Conservation (phyloP, 2,329 filamentous ascomycete genomes). For the Talaromyces sp. region DNA sequence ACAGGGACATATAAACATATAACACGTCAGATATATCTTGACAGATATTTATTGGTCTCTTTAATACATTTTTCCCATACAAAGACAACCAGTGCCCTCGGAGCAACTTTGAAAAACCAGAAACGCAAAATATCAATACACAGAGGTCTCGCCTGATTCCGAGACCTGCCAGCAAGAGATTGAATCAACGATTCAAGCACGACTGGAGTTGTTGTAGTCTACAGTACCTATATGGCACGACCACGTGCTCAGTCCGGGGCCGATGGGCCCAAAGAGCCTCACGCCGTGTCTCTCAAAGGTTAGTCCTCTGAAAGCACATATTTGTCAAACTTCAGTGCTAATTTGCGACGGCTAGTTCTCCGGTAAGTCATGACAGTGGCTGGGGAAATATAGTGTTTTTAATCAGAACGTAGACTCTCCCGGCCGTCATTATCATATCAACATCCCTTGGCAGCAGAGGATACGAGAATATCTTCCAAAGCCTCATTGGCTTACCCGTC, state of each 20-base stretch:
- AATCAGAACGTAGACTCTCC: slow-evolving; percentile 58
- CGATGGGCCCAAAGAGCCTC: slow-evolving; percentile 61
- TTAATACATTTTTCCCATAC: not conserved
- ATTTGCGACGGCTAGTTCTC: slow-evolving; percentile 22
- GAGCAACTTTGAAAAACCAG: not conserved
- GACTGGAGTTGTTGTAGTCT: not conserved
- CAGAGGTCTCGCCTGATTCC: not conserved
- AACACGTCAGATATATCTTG: not conserved
- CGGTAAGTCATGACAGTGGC: slow-evolving; percentile 26
- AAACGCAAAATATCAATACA: not conserved
- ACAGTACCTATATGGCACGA: slow-evolving; percentile 31
- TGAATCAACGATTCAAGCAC: not conserved
- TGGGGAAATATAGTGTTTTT: not conserved
- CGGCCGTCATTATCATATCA: slow-evolving; percentile 52
- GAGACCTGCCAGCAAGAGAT: not conserved
- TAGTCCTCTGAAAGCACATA: slow-evolving; percentile 4
- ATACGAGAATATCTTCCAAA: slow-evolving; percentile 48
- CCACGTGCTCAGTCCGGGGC: slow-evolving; percentile 37
- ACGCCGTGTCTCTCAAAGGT: slow-evolving; percentile 72
- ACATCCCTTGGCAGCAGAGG: slow-evolving; percentile 40
- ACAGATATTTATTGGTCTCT: not conserved
- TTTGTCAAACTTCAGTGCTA: not conserved
- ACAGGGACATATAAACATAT: not conserved
- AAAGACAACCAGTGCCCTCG: not conserved
- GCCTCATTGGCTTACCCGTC: slow-evolving; percentile 71